These are phyloP conservation scores for Podospora pseudocomata DNA, from an alignment of 495 filamentous ascomycete genomes.

Conservation along the genomic window DNA sequence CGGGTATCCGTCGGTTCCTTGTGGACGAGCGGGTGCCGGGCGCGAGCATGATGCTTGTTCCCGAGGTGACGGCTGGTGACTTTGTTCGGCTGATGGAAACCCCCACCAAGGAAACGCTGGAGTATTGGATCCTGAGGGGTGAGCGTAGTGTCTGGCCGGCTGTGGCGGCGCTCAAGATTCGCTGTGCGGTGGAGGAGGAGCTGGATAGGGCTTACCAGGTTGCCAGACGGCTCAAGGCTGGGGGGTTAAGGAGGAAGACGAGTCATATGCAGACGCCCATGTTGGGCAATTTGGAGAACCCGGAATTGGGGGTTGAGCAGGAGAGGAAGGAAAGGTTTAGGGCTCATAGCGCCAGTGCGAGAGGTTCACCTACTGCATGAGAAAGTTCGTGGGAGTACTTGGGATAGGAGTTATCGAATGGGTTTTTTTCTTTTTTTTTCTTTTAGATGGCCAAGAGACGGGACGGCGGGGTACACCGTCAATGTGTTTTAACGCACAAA, in stretches of 20 bases:
- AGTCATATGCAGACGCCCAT: slow-evolving; percentile 27
- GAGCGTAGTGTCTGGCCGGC: slow-evolving; percentile 91
- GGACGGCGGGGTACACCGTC: too few species aligned
- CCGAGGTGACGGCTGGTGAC: slow-evolving; percentile 67
- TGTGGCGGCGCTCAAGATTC: slow-evolving; percentile 73
- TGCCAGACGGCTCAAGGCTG: slow-evolving; percentile 59
- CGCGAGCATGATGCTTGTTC: slow-evolving; percentile 75
- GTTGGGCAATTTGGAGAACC: background rate
- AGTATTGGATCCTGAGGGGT: slow-evolving; percentile 81
- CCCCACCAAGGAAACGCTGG: slow-evolving; percentile 68
- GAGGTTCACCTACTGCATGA: slow-evolving; percentile 7
- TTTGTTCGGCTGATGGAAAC: slow-evolving; percentile 74
- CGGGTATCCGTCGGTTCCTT: slow-evolving; percentile 66
- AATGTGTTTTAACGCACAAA: too few species aligned
- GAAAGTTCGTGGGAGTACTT: background rate
- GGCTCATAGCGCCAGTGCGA: slow-evolving; percentile 25
- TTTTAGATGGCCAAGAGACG: too few species aligned
- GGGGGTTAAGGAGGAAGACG: slow-evolving; percentile 37
- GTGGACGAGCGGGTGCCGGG: slow-evolving; percentile 86
- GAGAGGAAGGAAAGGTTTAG: slow-evolving; percentile 1
- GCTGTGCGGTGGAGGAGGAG: slow-evolving; percentile 85
- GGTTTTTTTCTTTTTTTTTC: too few species aligned
- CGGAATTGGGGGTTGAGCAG: background rate
- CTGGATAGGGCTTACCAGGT: slow-evolving; percentile 79
- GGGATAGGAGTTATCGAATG: background rate